These are phyloP conservation scores for Neurospora sp. DNA, from an alignment of 495 filamentous ascomycete species.

Conservation along the genomic window DNA sequence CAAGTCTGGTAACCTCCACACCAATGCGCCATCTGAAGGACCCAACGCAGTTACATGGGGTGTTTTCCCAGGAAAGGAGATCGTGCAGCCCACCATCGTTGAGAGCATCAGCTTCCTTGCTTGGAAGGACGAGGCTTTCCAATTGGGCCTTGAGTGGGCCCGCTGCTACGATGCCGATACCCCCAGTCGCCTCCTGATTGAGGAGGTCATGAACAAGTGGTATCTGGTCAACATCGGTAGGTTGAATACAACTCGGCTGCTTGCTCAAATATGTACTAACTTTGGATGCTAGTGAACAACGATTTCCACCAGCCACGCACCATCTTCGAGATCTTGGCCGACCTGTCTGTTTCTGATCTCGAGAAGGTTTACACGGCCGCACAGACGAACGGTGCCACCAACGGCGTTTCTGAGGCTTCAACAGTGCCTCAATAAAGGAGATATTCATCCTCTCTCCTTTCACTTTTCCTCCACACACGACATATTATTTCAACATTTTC, in stretches of 20 bases:
- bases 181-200: constrained; percentile 74
- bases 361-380: constrained; percentile 28
- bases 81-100: constrained; percentile 98
- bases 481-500: not conserved
- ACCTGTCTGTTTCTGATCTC: constrained; percentile 56
- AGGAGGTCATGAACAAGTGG: constrained; percentile 79
- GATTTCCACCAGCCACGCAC: constrained; percentile 74
- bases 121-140: constrained; percentile 97
- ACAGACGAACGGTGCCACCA: constrained; percentile 8
- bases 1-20: constrained; percentile 66
- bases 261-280: not conserved
- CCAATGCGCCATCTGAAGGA: constrained; percentile 73
- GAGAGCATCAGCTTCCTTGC: constrained; percentile 96
- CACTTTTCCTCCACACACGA: not conserved
- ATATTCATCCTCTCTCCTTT: not conserved
- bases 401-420: constrained; percentile 12
- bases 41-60: constrained; percentile 99
- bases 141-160: constrained; percentile 87
- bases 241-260: constrained; percentile 10
- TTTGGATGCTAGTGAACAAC: constrained; percentile 63
- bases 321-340: constrained; percentile 82
- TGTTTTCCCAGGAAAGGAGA: constrained; percentile 97
- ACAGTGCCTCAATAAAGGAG: constrained; percentile 15
- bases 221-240: constrained; percentile 91
- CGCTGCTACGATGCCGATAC: constrained; percentile 71